Conservation (phyloP, 345 rosid genomes). For the Dovyalis caffra region DNA sequence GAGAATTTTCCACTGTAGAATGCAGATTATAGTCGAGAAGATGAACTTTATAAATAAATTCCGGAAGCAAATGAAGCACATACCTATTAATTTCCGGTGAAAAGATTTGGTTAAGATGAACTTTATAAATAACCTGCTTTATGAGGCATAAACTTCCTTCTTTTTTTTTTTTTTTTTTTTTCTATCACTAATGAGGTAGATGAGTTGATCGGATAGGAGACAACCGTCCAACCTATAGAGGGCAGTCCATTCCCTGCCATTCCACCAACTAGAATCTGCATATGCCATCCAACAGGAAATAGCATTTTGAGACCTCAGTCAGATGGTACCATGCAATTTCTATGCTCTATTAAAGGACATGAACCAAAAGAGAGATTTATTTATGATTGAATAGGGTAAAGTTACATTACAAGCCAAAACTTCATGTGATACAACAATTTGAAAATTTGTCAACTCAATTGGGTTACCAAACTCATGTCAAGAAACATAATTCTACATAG, state of each 20-base stretch:
- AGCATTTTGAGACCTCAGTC: neutral
- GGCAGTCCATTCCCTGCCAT: too few relatives aligned
- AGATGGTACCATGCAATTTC: neutral
- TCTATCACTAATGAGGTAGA: neutral
- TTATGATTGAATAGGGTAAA: neutral
- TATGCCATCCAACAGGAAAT: neutral
- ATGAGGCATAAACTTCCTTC: neutral
- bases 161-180: neutral
- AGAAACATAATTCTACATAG: neutral
- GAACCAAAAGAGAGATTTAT: neutral
- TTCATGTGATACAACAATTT: neutral
- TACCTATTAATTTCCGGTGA: too few relatives aligned
- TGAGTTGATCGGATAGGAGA: neutral
- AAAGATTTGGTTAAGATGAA: too few relatives aligned
- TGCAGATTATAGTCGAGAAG: too few relatives aligned
- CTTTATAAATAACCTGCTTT: too few relatives aligned
- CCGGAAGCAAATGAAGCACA: too few relatives aligned
- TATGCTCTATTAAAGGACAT: neutral
- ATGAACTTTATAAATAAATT: too few relatives aligned
- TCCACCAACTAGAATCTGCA: too few relatives aligned
- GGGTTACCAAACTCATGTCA: neutral
- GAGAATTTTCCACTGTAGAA: too few relatives aligned
- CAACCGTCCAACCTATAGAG: too few relatives aligned
- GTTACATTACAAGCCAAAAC: neutral
- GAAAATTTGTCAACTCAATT: neutral